Conservation (phyloP, 2,329 filamentous ascomycete species). For the Paraconiothyrium sp. region DNA sequence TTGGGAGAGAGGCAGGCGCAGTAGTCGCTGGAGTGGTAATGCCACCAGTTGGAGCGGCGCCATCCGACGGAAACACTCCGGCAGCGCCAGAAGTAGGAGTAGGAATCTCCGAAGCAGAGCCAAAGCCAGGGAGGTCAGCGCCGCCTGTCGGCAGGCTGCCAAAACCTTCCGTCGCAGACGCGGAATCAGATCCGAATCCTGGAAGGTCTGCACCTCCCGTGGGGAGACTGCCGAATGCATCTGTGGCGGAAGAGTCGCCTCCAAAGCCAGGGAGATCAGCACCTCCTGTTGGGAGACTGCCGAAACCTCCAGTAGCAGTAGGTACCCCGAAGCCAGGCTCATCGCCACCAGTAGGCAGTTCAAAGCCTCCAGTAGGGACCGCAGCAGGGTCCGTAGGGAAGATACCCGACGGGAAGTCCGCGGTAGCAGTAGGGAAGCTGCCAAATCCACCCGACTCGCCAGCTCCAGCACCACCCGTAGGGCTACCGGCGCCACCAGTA, state of each 20-base stretch:
- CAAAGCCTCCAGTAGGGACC: conserved; percentile 10
- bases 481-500: background rate
- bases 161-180: background rate
- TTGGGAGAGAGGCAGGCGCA: conserved; percentile 18
- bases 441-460: background rate
- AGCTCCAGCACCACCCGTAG: conserved; percentile 1
- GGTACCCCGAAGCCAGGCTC: background rate
- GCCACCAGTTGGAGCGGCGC: conserved; percentile 19
- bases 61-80: conserved; percentile 20
- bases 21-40: conserved; percentile 21
- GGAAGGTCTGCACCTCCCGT: too few species aligned
- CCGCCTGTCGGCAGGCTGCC: conserved; percentile 1
- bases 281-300: background rate
- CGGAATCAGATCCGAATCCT: too few species aligned
- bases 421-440: conserved; percentile 2
- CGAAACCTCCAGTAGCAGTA: background rate
- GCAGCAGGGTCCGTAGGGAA: conserved; percentile 6
- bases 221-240: too few species aligned
- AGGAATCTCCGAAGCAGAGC: background rate
- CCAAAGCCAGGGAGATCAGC: background rate
- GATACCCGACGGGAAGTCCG: conserved; percentile 1
- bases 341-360: background rate
- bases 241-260: too few species aligned
- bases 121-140: conserved; percentile 2
- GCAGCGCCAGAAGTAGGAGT: conserved; percentile 7